A percentile compares a stretch with the other conserved stretches of the same genome.
Evolutionary conservation across 2,329 filamentous ascomycete genomes (phyloP).

Genomic region (Xylariaceae sp.): DNA sequence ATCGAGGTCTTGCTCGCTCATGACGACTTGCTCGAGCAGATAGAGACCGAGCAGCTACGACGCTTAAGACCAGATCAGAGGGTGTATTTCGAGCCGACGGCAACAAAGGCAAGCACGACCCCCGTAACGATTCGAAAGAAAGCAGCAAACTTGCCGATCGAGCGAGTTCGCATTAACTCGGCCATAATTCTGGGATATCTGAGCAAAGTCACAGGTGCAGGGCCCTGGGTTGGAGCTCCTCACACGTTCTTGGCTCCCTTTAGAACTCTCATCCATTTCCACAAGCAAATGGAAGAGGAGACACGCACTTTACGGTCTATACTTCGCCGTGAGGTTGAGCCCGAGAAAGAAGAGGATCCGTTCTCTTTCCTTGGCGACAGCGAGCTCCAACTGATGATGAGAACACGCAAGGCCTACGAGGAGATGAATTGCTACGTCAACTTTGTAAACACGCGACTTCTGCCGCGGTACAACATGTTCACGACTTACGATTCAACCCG

Average conservation of each 20-base stretch:
- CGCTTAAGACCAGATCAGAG: constrained; percentile 16
- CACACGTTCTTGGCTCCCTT: constrained; percentile 17
- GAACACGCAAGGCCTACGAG: constrained; percentile 15
- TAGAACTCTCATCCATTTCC: constrained; percentile 16
- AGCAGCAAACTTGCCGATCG: constrained; percentile 10
- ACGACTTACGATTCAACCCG: constrained; percentile 5
- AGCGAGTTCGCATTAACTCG: constrained; percentile 16
- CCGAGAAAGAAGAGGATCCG: background rate
- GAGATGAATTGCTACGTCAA: constrained; percentile 18
- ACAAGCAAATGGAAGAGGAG: constrained; percentile 15
- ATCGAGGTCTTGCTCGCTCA: constrained; percentile 15
- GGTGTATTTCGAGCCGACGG: constrained; percentile 12
- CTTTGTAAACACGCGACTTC: constrained; percentile 14
- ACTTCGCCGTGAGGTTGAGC: constrained; percentile 2
- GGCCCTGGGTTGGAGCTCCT: constrained; percentile 15
- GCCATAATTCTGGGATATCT: constrained; percentile 18
- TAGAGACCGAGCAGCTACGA: constrained; percentile 16
- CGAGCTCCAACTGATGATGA: constrained; percentile 16
- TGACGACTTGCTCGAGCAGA: constrained; percentile 17
- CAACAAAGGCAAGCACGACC: constrained; percentile 10
- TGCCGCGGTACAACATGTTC: constrained; percentile 16
- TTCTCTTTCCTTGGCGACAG: constrained; percentile 13
- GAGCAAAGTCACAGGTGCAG: constrained; percentile 17
- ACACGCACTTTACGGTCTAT: constrained; percentile 6
- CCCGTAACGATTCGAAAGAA: constrained; percentile 7